Evolutionary conservation across 768 basidiomycete genomes (phyloP), one percentile per base, ranked within the genome.

Genomic region (Trametes cinnabarina): DNA sequence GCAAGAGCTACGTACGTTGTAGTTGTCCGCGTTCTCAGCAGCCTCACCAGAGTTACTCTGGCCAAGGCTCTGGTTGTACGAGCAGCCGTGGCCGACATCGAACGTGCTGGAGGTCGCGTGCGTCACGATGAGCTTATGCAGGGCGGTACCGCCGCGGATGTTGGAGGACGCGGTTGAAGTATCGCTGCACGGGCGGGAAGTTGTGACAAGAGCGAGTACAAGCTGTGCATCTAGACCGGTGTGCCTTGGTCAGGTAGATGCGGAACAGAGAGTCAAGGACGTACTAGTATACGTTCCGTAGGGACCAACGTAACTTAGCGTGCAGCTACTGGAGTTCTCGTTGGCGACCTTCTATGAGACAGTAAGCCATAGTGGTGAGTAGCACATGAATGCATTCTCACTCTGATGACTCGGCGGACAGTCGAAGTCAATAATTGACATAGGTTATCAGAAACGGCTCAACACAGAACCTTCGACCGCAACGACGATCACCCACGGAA

Each of bases 51-150:
- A 55, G 55, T 46, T 55, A 17, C 48, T 51, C 26, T 23, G 42
- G 74, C 70, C 55, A 74, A 73, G 12, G 63, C 68, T 57, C 67
- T 78, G 75, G 64, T 79, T 76, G 51, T 53, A 42, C 66, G 64
- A 47, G 74, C 59, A 62, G 14, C 61, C 61, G 42, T 62, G 58
- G 28, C 61, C 56, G 51, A 62, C 47, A 20, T 81, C 78, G 51
- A 71, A 72, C 32, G 77, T 79, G 61, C 65, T 69, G 10, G 66
- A 66, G n/a, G 74, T 65, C 14, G 77, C 77, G 62, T 79, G 76
- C 30, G 30, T n/a, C n/a, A n/a, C n/a, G 19, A 77, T 78, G 50
- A 79, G 68, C 76, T 80, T 78, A 58, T 81, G 78, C 22, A 81
- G 72, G 47, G 73, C 76, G 15, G 78, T 79, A 28, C 77, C 79